Conservation (phyloP, 345 rosid genomes). For the Citrus unshiu region DNA sequence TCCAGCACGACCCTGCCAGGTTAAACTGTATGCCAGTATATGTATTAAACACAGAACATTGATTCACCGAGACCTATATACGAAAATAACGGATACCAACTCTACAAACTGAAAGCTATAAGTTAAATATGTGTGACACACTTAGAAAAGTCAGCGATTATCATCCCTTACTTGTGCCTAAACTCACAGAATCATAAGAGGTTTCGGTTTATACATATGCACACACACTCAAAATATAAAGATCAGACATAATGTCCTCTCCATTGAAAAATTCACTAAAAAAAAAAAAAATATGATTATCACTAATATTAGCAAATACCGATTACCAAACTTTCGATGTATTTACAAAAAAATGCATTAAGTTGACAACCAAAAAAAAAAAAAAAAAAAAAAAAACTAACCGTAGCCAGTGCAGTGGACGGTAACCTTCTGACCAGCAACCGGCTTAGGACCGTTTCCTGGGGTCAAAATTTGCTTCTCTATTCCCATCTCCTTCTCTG, state of each 20-base stretch:
- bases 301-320: not conserved
- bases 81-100: not conserved
- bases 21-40: too few species aligned
- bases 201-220: not conserved
- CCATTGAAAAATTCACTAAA: not conserved
- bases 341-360: not conserved
- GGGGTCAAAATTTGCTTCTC: slow-evolving; percentile 58
- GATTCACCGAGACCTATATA: not conserved
- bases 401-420: slow-evolving; percentile 78
- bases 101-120: not conserved
- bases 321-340: not conserved
- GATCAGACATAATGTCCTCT: not conserved
- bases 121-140: not conserved
- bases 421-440: slow-evolving; percentile 57
- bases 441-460: slow-evolving; percentile 56
- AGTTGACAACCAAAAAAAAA: not conserved
- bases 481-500: slow-evolving; percentile 33
- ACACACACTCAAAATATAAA: not conserved
- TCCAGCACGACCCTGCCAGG: not conserved
- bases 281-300: not conserved
- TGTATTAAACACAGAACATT: not conserved
- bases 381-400: slow-evolving; percentile 9
- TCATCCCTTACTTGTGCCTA: not conserved
- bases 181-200: not conserved
- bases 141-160: not conserved